Conservation (phyloP, 768 basidiomycete species). For the Boletus speciosus region DNA sequence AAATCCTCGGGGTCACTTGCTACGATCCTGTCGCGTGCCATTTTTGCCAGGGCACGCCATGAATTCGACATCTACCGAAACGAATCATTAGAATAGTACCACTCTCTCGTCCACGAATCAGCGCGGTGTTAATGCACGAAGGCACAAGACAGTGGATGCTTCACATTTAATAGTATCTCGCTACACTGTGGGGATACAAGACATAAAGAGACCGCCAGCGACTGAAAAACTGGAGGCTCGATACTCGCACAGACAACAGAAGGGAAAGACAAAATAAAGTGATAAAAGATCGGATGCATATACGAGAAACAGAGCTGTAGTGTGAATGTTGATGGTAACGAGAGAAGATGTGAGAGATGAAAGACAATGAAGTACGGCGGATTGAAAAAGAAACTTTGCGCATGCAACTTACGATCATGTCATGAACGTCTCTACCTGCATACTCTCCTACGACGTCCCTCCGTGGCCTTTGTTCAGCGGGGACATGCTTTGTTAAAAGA, state of each 20-base stretch:
- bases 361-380: conserved; percentile 1
- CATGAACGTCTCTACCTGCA: conserved; percentile 67
- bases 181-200: conserved; percentile 23
- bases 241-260: conserved; percentile 25
- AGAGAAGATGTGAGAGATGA: conserved; percentile 8
- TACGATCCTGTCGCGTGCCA: conserved; percentile 79
- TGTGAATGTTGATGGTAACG: conserved; percentile 12
- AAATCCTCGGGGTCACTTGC: conserved; percentile 67
- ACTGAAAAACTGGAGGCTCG: not conserved
- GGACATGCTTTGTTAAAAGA: conserved; percentile 80
- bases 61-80: conserved; percentile 74
- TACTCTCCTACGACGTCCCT: conserved; percentile 77
- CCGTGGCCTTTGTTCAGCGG: conserved; percentile 67
- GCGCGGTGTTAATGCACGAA: not conserved
- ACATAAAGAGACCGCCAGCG: conserved; percentile 13
- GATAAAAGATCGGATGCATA: conserved; percentile 19
- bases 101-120: not conserved
- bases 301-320: conserved; percentile 20
- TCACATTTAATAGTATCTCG: conserved; percentile 20
- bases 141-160: not conserved
- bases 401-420: conserved; percentile 65
- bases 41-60: conserved; percentile 80
- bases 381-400: conserved; percentile 13
- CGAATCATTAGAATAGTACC: conserved; percentile 11
- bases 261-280: conserved; percentile 15